phyloP scores from a whole-genome alignment of 306 rosid genomes.

The Inga oerstediana region DNA sequence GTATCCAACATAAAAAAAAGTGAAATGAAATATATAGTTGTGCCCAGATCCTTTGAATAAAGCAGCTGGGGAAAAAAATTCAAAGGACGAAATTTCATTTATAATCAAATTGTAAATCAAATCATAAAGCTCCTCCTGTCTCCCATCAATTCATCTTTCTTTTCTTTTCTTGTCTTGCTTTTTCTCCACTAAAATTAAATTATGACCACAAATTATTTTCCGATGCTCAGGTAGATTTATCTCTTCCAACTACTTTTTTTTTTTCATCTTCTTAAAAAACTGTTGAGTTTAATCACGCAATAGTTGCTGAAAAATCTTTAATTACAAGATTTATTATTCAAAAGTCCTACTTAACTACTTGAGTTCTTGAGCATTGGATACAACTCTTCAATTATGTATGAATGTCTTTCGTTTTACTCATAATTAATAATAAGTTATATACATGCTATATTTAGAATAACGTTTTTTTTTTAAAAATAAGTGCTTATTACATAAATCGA shows the following conservation, averaged over 20 bases:
- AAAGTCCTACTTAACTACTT: too few species aligned
- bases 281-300: background rate
- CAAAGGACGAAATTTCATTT: conserved; percentile 33
- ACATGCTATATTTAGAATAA: too few species aligned
- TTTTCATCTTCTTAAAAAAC: background rate
- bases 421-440: too few species aligned
- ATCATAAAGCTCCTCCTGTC: conserved; percentile 40
- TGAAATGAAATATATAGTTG: background rate
- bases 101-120: conserved; percentile 36
- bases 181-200: background rate
- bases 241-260: background rate
- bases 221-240: background rate
- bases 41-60: conserved; percentile 9
- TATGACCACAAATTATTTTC: background rate
- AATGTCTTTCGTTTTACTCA: too few species aligned
- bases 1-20: background rate
- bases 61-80: conserved; percentile 34
- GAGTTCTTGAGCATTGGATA: too few species aligned
- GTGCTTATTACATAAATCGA: too few species aligned
- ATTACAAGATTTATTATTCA: too few species aligned
- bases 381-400: background rate
- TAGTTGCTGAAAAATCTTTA: background rate
- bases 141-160: conserved; percentile 13
- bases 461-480: too few species aligned
- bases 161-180: conserved; percentile 3